Evolutionary conservation across 352 stramenopile genomes (phyloP).

Genomic region (Phytophthora macrochlamydospora): DNA sequence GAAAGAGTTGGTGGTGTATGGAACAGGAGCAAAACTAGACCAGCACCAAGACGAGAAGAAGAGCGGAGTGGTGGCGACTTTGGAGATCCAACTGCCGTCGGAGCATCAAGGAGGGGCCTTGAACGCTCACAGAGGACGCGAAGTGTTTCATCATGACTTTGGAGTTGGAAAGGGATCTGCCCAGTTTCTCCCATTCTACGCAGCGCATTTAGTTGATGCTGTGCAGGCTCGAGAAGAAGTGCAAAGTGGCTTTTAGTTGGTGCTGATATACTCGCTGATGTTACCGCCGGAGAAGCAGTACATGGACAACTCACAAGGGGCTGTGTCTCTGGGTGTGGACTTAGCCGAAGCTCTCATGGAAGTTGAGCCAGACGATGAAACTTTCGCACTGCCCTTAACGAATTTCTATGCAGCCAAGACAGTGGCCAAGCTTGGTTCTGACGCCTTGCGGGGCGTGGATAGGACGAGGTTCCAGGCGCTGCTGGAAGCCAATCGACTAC

Average conservation of each 20-base stretch:
- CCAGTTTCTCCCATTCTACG: constrained; percentile 8
- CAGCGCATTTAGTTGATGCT: constrained; percentile 21
- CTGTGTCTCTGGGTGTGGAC: constrained; percentile 4
- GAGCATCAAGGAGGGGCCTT: constrained; percentile 21
- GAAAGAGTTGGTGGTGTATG: constrained; percentile 61
- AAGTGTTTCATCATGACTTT: constrained; percentile 22
- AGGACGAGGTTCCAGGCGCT: constrained; percentile 10
- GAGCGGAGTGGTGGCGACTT: constrained; percentile 47
- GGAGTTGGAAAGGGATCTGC: constrained; percentile 8
- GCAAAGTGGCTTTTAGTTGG: constrained; percentile 11
- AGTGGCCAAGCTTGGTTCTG: constrained; percentile 6
- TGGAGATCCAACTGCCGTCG: constrained; percentile 41
- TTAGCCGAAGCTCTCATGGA: constrained; percentile 3
- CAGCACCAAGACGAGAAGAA: constrained; percentile 58
- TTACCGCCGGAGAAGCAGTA: constrained; percentile 9
- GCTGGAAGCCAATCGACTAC: constrained; percentile 16
- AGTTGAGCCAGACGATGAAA: constrained; percentile 1
- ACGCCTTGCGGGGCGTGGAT: constrained; percentile 18
- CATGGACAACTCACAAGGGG: constrained; percentile 2
- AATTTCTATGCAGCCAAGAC: constrained; percentile 17
- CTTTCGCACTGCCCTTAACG: constrained; percentile 17
- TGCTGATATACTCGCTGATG: background rate
- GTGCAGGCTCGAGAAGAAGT: constrained; percentile 13
- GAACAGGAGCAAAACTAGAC: constrained; percentile 41
- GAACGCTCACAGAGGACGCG: constrained; percentile 13